These are phyloP conservation scores for Waltergamsia citrina DNA, from an alignment of 2,329 filamentous ascomycete species.

Conservation along the genomic window DNA sequence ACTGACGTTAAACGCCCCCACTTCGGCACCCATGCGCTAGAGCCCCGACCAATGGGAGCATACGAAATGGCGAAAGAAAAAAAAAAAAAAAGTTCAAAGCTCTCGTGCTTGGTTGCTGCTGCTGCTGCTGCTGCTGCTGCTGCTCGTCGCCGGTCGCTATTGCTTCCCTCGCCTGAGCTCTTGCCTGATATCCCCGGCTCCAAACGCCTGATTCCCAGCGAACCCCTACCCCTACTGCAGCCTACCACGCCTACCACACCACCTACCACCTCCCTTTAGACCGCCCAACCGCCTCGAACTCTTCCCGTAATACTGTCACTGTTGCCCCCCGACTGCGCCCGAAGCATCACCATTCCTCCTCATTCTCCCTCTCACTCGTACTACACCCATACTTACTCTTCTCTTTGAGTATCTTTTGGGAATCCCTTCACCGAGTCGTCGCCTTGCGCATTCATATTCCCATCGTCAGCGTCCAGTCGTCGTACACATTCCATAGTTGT, in stretches of 20 bases:
- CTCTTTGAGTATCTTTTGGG: too few species aligned
- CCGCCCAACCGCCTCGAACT: conserved; percentile 1
- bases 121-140: too few species aligned
- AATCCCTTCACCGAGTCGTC: too few species aligned
- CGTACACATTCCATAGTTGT: too few species aligned
- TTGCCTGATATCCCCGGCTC: conserved; percentile 3
- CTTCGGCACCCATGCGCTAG: conserved; percentile 22
- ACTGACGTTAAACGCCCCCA: conserved; percentile 22
- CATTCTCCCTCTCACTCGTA: conserved; percentile 5
- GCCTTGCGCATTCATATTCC: conserved; percentile 6
- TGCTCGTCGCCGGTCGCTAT: too few species aligned
- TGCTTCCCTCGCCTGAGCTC: conserved; percentile 5
- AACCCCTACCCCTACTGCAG: conserved; percentile 1
- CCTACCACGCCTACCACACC: neutral
- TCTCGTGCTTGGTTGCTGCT: conserved; percentile 19
- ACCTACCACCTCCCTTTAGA: conserved; percentile 1
- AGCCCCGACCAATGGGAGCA: conserved; percentile 19
- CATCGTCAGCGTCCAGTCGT: too few species aligned
- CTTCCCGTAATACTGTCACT: conserved; percentile 1
- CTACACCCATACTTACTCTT: too few species aligned
- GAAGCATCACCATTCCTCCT: conserved; percentile 4
- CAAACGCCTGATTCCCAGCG: neutral
- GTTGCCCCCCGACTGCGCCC: conserved; percentile 1
- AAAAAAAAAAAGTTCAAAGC: conserved; percentile 24
- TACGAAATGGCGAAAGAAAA: conserved; percentile 13